Percentiles rank a stretch among this genome's conserved stretches.
Conservation (phyloP, 2,329 filamentous ascomycete species). For the Phyllosticta ampelicida region DNA sequence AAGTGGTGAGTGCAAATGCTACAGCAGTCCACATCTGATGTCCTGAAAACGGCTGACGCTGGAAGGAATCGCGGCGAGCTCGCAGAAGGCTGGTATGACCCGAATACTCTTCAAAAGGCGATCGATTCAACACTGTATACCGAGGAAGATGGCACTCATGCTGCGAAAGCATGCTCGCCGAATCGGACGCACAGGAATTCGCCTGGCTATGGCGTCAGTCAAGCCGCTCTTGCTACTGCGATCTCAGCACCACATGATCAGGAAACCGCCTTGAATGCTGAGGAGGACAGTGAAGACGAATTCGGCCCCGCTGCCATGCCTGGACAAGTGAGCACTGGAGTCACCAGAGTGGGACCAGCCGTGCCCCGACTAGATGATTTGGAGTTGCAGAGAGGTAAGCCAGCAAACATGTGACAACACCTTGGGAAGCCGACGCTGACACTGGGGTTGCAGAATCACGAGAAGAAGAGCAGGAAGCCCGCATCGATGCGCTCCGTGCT, state of each 20-base stretch:
- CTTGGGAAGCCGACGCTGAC: not conserved
- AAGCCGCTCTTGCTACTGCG: not conserved
- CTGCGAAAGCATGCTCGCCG: slow-evolving; percentile 27
- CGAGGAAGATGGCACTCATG: slow-evolving; percentile 15
- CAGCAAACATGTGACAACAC: not conserved
- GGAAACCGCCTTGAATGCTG: slow-evolving; percentile 17
- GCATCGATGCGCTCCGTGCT: slow-evolving; percentile 44
- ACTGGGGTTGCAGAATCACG: slow-evolving; percentile 28
- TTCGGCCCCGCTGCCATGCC: slow-evolving; percentile 39
- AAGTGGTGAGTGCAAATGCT: slow-evolving; percentile 56
- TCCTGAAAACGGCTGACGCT: slow-evolving; percentile 33
- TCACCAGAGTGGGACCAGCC: slow-evolving; percentile 38
- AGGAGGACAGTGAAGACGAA: slow-evolving; percentile 53
- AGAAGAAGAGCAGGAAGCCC: slow-evolving; percentile 39
- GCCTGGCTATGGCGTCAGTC: slow-evolving; percentile 1
- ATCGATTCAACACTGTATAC: slow-evolving; percentile 20
- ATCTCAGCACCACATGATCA: not conserved
- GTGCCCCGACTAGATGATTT: slow-evolving; percentile 69
- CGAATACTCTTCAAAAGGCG: slow-evolving; percentile 52
- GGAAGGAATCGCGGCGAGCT: slow-evolving; percentile 72
- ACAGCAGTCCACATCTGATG: not conserved
- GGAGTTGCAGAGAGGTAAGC: slow-evolving; percentile 44
- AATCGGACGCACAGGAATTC: not conserved
- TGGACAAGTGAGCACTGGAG: not conserved
- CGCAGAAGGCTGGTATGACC: slow-evolving; percentile 88